A percentile compares a stretch with the other conserved stretches of the same genome.
These are phyloP conservation scores for Neurospora tetraspora DNA, from an alignment of 495 filamentous ascomycete species.

Conservation along the genomic window DNA sequence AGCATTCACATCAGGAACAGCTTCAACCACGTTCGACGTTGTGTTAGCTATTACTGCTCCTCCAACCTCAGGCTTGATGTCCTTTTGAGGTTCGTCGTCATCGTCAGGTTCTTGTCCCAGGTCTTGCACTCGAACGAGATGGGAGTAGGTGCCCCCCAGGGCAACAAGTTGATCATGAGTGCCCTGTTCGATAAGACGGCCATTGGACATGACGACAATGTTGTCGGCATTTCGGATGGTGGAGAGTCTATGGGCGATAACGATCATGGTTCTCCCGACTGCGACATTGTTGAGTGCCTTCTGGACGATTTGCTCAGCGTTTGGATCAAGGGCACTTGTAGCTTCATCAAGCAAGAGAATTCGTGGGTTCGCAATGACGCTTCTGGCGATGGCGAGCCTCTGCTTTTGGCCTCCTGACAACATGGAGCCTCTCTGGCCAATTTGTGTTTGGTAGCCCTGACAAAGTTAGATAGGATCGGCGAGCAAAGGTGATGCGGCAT, in stretches of 20 bases:
- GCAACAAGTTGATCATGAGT: slow-evolving; percentile 53
- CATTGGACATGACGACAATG: slow-evolving; percentile 56
- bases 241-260: slow-evolving; percentile 57
- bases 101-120: slow-evolving; percentile 17
- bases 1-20: slow-evolving; percentile 8
- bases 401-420: slow-evolving; percentile 49
- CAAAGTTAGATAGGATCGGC: background rate
- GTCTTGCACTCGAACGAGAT: slow-evolving; percentile 37
- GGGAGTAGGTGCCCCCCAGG: slow-evolving; percentile 35
- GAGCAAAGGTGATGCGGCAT: too few relatives aligned
- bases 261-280: slow-evolving; percentile 58
- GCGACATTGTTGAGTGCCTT: slow-evolving; percentile 54
- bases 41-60: slow-evolving; percentile 17
- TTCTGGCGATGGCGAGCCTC: slow-evolving; percentile 54
- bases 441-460: slow-evolving; percentile 44
- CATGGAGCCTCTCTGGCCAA: slow-evolving; percentile 39
- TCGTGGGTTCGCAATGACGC: slow-evolving; percentile 57
- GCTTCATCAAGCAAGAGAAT: slow-evolving; percentile 73
- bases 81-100: background rate
- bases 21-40: slow-evolving; percentile 18
- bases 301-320: slow-evolving; percentile 56
- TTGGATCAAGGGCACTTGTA: slow-evolving; percentile 61
- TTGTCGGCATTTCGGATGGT: slow-evolving; percentile 59
- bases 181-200: slow-evolving; percentile 48
- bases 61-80: slow-evolving; percentile 19